Evolutionary conservation across 345 rosid genomes (phyloP).

Genomic region (Viola odorata): DNA sequence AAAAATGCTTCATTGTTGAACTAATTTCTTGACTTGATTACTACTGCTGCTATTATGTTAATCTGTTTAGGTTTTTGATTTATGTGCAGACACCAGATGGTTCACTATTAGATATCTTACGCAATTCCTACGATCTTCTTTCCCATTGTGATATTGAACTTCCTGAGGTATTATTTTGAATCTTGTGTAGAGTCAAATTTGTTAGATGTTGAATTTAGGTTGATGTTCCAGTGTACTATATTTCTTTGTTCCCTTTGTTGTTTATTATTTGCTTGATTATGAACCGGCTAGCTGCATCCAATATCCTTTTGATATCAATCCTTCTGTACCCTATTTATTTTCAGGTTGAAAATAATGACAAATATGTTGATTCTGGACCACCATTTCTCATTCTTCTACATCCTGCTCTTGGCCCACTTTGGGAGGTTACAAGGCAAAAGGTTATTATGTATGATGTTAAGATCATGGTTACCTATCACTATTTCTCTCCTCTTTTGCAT

Average conservation of each 20-base stretch:
- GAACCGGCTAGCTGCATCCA: too few relatives aligned
- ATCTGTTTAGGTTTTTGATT: slow-evolving; percentile 10
- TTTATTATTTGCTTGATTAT: background rate
- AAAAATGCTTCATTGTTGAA: background rate
- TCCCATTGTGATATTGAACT: slow-evolving; percentile 58
- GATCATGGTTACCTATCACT: background rate
- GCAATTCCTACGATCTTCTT: slow-evolving; percentile 88
- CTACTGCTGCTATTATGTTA: slow-evolving; percentile 7
- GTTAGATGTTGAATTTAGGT: slow-evolving; percentile 4
- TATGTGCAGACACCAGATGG: slow-evolving; percentile 89
- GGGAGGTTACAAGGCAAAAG: slow-evolving; percentile 87
- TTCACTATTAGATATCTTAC: slow-evolving; percentile 68
- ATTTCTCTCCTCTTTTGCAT: background rate
- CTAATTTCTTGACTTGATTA: background rate
- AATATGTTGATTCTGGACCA: slow-evolving; percentile 59
- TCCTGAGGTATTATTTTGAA: slow-evolving; percentile 48
- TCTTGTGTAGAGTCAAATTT: background rate
- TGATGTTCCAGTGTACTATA: slow-evolving; percentile 2
- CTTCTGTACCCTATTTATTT: slow-evolving; percentile 7
- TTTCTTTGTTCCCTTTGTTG: background rate
- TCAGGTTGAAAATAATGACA: slow-evolving; percentile 62
- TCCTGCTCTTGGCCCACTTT: slow-evolving; percentile 93
- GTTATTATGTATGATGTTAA: slow-evolving; percentile 26
- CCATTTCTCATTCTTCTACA: slow-evolving; percentile 87
- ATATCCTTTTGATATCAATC: too few relatives aligned